A percentile compares a stretch with the other conserved stretches of the same genome.
These are phyloP conservation scores for Cryptococcus sp. DNA, from an alignment of 1,284 basidiomycete genomes.

Conservation along the genomic window DNA sequence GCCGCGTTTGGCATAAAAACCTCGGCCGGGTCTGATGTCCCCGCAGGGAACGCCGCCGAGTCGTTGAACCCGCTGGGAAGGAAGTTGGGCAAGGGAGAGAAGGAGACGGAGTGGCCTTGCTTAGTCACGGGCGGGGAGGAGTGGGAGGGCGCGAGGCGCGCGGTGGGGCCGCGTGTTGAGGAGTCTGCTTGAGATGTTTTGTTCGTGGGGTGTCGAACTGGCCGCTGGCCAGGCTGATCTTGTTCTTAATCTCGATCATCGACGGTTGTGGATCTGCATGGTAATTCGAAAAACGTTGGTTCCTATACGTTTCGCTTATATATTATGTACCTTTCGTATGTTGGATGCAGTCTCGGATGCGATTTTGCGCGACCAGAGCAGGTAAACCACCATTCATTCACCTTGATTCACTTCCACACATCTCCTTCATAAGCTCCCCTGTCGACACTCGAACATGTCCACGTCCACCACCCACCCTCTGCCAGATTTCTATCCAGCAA, in stretches of 20 bases:
- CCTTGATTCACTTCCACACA: too few species aligned
- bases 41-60: background rate
- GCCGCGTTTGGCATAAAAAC: background rate
- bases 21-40: too few species aligned
- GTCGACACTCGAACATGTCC: background rate
- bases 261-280: background rate
- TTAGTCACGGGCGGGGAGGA: conserved; percentile 14
- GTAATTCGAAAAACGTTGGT: background rate
- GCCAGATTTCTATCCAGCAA: background rate
- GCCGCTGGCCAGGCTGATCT: background rate
- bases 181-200: background rate
- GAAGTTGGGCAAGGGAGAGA: conserved; percentile 1
- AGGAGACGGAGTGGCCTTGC: conserved; percentile 15
- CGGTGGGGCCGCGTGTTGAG: background rate
- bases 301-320: background rate
- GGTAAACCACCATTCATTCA: too few species aligned
- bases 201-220: too few species aligned
- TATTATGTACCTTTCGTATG: background rate
- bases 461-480: background rate
- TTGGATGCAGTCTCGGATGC: background rate
- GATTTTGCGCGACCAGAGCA: too few species aligned
- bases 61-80: background rate
- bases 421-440: background rate
- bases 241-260: background rate
- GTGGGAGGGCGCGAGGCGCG: background rate